Percentiles rank a stretch among this genome's conserved stretches.
phyloP scores from a whole-genome alignment of 805 yeast genomes.

The Ogataea thermomethanolica region DNA sequence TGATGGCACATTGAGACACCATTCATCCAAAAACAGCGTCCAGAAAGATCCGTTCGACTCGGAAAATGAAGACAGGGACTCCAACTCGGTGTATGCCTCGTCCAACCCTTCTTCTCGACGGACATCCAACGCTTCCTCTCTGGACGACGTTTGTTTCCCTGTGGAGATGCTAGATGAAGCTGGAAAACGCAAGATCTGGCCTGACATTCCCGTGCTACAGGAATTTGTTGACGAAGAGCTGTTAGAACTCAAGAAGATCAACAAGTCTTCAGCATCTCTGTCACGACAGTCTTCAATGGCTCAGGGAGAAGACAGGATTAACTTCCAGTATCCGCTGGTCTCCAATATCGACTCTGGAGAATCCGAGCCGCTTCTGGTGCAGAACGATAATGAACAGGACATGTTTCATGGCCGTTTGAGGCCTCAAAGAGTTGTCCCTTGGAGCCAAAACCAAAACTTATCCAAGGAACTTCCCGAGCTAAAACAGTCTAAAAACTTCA shows the following conservation, averaged over 20 bases:
- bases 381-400: constrained; percentile 53
- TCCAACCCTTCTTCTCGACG: constrained; percentile 67
- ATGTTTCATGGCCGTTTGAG: constrained; percentile 61
- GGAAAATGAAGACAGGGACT: constrained; percentile 15
- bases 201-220: constrained; percentile 70
- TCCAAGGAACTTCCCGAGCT: constrained; percentile 15
- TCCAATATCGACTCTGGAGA: constrained; percentile 30
- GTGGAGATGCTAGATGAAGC: constrained; percentile 48
- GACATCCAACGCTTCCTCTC: constrained; percentile 62
- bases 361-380: constrained; percentile 23
- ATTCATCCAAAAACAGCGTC: background rate
- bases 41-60: constrained; percentile 1
- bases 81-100: constrained; percentile 30
- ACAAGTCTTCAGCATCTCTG: constrained; percentile 26
- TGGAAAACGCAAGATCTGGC: constrained; percentile 58
- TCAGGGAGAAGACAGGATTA: constrained; percentile 28
- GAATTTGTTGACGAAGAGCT: constrained; percentile 75
- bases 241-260: constrained; percentile 31
- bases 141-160: constrained; percentile 92
- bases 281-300: constrained; percentile 22
- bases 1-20: constrained; percentile 8
- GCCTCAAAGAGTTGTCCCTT: constrained; percentile 73
- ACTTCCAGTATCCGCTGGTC: constrained; percentile 38
- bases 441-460: constrained; percentile 46
- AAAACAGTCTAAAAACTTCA: constrained; percentile 41